A percentile compares a stretch with the other conserved stretches of the same genome.
Conservation (phyloP, 495 filamentous ascomycete genomes). For the Glutinoglossum americanum region DNA sequence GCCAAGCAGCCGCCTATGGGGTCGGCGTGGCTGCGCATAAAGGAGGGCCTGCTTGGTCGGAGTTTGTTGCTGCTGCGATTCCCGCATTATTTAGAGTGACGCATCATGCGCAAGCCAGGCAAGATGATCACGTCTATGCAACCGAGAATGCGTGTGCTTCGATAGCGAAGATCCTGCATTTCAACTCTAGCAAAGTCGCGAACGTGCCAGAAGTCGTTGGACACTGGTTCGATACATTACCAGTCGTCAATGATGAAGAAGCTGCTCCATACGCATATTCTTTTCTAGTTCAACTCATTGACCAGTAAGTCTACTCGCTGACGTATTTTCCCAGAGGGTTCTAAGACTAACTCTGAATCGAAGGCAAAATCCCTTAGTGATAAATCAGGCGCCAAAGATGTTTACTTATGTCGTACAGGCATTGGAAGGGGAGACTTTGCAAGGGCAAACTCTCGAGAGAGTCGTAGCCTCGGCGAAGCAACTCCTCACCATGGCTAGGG, state of each 20-base stretch:
- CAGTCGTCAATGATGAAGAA: conserved; percentile 88
- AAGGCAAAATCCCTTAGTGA: conserved; percentile 73
- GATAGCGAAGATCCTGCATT: conserved; percentile 91
- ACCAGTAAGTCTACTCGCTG: conserved; percentile 48
- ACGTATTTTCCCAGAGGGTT: background rate
- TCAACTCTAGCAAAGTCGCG: conserved; percentile 50
- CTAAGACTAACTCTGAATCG: background rate
- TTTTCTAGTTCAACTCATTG: conserved; percentile 77
- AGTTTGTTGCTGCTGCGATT: conserved; percentile 59
- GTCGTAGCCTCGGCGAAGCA: conserved; percentile 53
- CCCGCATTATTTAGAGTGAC: conserved; percentile 67
- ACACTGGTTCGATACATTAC: conserved; percentile 76
- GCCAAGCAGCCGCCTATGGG: conserved; percentile 91
- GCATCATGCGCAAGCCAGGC: conserved; percentile 54
- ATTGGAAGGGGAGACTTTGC: conserved; percentile 73
- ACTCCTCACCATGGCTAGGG: conserved; percentile 42
- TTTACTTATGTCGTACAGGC: conserved; percentile 72
- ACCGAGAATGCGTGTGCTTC: conserved; percentile 94
- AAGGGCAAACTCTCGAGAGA: conserved; percentile 53
- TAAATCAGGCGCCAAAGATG: conserved; percentile 42
- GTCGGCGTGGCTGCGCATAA: conserved; percentile 90
- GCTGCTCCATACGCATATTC: conserved; percentile 91
- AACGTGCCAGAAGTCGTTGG: conserved; percentile 49
- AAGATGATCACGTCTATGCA: conserved; percentile 88
- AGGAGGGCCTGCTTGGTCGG: conserved; percentile 63